Evolutionary conservation across 108 stramenopile genomes (phyloP).

Genomic region (Mediolabrus comicus): DNA sequence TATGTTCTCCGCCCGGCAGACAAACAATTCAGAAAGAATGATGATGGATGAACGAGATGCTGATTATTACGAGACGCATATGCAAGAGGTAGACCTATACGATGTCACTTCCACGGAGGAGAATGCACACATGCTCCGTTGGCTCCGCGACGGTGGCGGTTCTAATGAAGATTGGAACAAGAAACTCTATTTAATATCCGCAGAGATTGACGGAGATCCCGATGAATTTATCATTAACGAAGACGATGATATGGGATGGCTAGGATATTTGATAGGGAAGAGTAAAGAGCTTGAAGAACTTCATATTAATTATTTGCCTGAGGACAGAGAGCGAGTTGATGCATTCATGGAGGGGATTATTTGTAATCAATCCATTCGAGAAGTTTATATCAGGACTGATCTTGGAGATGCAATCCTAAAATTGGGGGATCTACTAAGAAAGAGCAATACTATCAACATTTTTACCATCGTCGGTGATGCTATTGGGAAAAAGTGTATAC

Average conservation of each 20-base stretch:
- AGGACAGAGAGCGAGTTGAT: too few relatives aligned
- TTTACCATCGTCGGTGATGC: background rate
- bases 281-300: background rate
- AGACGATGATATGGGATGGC: background rate
- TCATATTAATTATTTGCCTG: background rate
- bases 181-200: background rate
- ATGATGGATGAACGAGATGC: too few relatives aligned
- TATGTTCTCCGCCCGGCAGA: too few relatives aligned
- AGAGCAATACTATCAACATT: background rate
- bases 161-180: background rate
- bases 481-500: background rate
- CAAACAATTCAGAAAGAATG: too few relatives aligned
- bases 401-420: background rate
- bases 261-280: conserved; percentile 3
- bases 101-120: too few relatives aligned
- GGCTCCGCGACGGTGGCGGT: too few relatives aligned
- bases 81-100: too few relatives aligned
- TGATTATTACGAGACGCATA: too few relatives aligned
- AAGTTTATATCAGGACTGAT: background rate
- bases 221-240: too few relatives aligned
- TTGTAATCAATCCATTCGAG: background rate
- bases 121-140: too few relatives aligned
- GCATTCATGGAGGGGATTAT: background rate
- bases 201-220: too few relatives aligned
- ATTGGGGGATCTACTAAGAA: background rate